Percentiles rank a stretch among this genome's conserved stretches.
Evolutionary conservation across 2,329 filamentous ascomycete genomes (phyloP).

Genomic region (Fusarium equiseti): DNA sequence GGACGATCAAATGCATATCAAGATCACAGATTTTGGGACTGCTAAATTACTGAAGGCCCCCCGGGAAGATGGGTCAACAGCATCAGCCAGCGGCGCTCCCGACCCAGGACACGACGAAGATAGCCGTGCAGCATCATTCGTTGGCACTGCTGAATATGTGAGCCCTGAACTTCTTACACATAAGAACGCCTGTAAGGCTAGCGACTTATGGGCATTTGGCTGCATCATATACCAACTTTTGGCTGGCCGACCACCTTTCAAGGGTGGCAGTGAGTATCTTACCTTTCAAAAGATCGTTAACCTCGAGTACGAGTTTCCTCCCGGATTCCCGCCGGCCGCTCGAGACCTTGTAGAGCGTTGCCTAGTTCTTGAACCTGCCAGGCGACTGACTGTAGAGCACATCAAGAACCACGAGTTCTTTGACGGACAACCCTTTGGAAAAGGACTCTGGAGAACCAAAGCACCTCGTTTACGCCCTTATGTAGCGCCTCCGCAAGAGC

Average conservation of each 20-base stretch:
- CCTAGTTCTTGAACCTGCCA: constrained; percentile 87
- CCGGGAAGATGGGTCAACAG: constrained; percentile 53
- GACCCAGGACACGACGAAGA: constrained; percentile 65
- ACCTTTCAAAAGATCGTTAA: constrained; percentile 99
- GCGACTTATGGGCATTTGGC: constrained; percentile 97
- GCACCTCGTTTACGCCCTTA: constrained; percentile 89
- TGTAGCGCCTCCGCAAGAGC: constrained; percentile 79
- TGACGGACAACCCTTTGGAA: constrained; percentile 85
- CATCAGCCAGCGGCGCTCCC: constrained; percentile 54
- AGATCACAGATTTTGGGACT: constrained; percentile 98
- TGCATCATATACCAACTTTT: constrained; percentile 98
- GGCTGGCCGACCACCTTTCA: constrained; percentile 96
- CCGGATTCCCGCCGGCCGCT: constrained; percentile 86
- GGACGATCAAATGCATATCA: constrained; percentile 96
- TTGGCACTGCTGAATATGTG: constrained; percentile 97
- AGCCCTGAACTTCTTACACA: constrained; percentile 97
- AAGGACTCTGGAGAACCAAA: constrained; percentile 87
- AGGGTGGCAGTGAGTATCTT: constrained; percentile 93
- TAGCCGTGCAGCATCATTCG: constrained; percentile 89
- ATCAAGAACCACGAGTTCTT: constrained; percentile 98
- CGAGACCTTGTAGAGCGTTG: constrained; percentile 91
- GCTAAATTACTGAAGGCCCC: constrained; percentile 81
- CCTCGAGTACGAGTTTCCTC: constrained; percentile 92
- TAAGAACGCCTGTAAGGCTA: constrained; percentile 97
- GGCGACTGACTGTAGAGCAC: constrained; percentile 90